Conservation (phyloP, 1,139 yeast species). For the Taphrina populina region DNA sequence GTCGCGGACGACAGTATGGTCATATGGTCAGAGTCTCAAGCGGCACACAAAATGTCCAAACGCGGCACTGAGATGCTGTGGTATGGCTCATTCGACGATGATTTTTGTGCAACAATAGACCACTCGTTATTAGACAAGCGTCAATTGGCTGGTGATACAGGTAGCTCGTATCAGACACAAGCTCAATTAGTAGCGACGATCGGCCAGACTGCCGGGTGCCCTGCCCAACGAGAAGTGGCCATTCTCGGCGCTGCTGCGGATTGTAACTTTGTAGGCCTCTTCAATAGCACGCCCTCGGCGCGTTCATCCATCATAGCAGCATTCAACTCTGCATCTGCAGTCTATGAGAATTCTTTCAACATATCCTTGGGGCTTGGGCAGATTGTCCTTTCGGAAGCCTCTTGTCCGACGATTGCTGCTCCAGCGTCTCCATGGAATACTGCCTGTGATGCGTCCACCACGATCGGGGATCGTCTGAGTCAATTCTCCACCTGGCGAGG, state of each 20-base stretch:
- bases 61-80: constrained; percentile 3
- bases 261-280: constrained; percentile 45
- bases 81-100: constrained; percentile 2
- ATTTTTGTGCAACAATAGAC: neutral
- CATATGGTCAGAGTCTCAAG: constrained; percentile 35
- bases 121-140: constrained; percentile 4
- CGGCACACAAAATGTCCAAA: constrained; percentile 14
- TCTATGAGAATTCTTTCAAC: constrained; percentile 47
- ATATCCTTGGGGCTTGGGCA: constrained; percentile 45
- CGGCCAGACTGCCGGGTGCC: constrained; percentile 47
- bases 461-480: constrained; percentile 44
- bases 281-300: constrained; percentile 43
- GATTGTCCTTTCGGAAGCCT: constrained; percentile 40
- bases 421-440: constrained; percentile 44
- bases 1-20: constrained; percentile 33
- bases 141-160: constrained; percentile 27
- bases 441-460: constrained; percentile 40
- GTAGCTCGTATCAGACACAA: constrained; percentile 43
- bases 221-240: constrained; percentile 44
- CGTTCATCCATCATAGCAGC: constrained; percentile 44
- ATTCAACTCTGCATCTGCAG: constrained; percentile 46
- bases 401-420: constrained; percentile 41
- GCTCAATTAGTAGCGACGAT: constrained; percentile 42
- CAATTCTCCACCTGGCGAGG: constrained; percentile 46
- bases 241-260: constrained; percentile 48